phyloP scores from a whole-genome alignment of 257 asterid genomes.

The Solanum clarkiae region DNA sequence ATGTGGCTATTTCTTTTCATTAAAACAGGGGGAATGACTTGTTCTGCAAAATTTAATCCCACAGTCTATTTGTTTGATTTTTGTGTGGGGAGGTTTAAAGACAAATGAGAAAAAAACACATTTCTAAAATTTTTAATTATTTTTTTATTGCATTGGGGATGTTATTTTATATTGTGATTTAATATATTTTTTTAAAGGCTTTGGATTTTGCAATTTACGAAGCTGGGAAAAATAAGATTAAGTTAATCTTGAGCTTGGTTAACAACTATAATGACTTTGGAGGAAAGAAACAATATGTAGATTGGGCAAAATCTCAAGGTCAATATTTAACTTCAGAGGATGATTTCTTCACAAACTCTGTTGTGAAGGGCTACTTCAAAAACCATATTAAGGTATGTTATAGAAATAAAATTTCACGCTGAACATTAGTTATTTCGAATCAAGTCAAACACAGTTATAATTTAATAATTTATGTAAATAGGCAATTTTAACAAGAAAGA shows the following conservation, averaged over 20 bases:
- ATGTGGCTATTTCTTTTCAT: neutral
- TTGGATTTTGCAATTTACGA: conserved; percentile 53
- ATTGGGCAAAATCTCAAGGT: conserved; percentile 50
- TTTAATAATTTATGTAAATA: neutral
- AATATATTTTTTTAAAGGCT: conserved; percentile 13
- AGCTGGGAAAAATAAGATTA: conserved; percentile 46
- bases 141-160: neutral
- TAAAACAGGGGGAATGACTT: neutral
- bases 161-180: neutral
- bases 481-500: conserved; percentile 53
- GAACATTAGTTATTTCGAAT: neutral
- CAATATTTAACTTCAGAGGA: conserved; percentile 32
- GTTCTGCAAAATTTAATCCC: neutral
- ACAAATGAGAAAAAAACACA: neutral
- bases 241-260: conserved; percentile 51
- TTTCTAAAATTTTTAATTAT: neutral
- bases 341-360: conserved; percentile 47
- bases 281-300: conserved; percentile 53
- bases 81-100: neutral
- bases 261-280: conserved; percentile 46
- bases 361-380: conserved; percentile 34
- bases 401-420: neutral
- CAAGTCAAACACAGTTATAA: neutral
- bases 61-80: neutral
- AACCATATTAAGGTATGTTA: conserved; percentile 42